Percentiles rank a stretch among this genome's conserved stretches.
Evolutionary conservation across 345 rosid species (phyloP).

Genomic region (Passiflora organensis): DNA sequence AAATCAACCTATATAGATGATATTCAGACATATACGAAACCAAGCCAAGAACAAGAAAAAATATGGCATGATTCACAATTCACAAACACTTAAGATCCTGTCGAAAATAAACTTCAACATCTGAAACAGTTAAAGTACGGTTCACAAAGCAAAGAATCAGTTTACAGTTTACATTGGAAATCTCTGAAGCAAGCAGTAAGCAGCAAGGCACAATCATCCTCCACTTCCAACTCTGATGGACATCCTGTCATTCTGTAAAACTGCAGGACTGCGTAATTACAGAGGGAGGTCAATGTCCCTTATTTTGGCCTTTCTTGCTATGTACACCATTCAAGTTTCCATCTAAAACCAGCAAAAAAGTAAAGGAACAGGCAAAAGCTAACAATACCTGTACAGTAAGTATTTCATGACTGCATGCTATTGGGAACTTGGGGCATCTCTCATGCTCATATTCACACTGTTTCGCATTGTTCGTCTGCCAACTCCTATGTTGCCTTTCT

Average conservation of each 20-base stretch:
- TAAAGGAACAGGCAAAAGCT: too few species aligned
- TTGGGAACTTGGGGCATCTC: conserved; percentile 54
- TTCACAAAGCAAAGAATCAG: conserved; percentile 16
- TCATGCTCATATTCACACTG: conserved; percentile 90
- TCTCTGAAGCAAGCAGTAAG: conserved; percentile 8
- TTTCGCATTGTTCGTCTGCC: conserved; percentile 98
- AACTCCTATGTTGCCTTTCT: conserved; percentile 84
- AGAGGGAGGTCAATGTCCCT: too few species aligned
- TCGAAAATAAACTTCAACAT: conserved; percentile 14
- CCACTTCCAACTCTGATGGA: conserved; percentile 14
- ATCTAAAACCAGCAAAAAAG: too few species aligned
- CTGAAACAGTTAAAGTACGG: conserved; percentile 15
- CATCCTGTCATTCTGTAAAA: conserved; percentile 27
- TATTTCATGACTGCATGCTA: conserved; percentile 15
- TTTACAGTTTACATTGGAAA: not conserved
- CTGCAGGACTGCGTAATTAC: not conserved
- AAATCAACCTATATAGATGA: too few species aligned
- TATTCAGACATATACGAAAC: too few species aligned
- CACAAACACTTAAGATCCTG: too few species aligned
- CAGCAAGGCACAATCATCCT: conserved; percentile 9
- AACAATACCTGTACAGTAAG: conserved; percentile 38
- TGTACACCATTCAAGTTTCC: too few species aligned
- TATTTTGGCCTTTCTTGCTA: too few species aligned
- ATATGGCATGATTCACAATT: too few species aligned
- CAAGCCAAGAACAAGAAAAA: too few species aligned